Evolutionary conservation across 1,284 basidiomycete genomes (phyloP), one percentile per base, ranked within the genome.

Genomic region (Malassezia psittaci): DNA sequence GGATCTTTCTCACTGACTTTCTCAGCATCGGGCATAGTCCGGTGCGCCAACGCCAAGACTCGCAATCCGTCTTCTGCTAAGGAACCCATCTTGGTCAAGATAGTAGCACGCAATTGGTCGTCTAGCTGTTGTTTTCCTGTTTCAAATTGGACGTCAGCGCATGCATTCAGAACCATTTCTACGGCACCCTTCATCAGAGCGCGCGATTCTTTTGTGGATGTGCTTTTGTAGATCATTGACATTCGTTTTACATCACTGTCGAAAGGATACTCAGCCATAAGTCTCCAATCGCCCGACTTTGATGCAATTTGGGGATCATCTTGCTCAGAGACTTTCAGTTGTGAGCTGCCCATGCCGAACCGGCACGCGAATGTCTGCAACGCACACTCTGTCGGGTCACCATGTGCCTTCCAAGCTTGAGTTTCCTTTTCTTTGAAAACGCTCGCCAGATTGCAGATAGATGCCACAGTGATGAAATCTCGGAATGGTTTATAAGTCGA

Each of bases 361-460:
- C 76, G 64, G 61, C 81, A 79, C 0, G 81, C 81, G 51, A 82
- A 82, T 7, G 84, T 83, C 70, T 84, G 83, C 6, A 85, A 78
- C 0, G 83, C 83, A 46, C 74, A 74, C 52, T 78, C 77, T 15
- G 85, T 86, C 1, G 84, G 82, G 64, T 86, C 84, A 32, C 85
- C 85, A 43, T 82, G 81, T 0, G 83, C 81, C 38, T 81, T 79
- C 84, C 84, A 85, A 6, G 62, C 61, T 46, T 61, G 58, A 2
- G 59, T 62, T 48, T 72, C 70, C 57, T 71, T 64, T 51, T 71
- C 70, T 52, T 72, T 59, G 59, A 72, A 67, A 5, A 74, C 72
- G 6, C 62, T 68, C 41, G 72, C 72, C n/a, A 69, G 60, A 53
- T 73, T 74, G 63, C 72, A 74, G 48, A 74, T 67, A 40, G 72